Percentiles rank a stretch among this genome's conserved stretches.
Conservation (phyloP, 352 stramenopile genomes). For the Blastocystis sp. region DNA sequence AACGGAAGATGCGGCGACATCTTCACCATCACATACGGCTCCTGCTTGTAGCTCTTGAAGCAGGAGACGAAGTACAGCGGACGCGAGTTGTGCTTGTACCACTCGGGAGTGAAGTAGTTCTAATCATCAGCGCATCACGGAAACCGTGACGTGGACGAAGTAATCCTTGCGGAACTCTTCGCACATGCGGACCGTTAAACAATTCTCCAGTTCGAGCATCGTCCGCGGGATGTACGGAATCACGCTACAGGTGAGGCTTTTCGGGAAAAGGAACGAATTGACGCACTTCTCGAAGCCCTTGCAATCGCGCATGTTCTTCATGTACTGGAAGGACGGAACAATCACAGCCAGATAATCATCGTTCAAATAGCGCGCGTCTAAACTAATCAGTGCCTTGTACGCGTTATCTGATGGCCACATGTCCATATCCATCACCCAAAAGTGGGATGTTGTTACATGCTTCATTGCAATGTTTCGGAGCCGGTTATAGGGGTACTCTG, state of each 20-base stretch:
- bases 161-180: conserved; percentile 28
- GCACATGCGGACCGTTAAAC: background rate
- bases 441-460: conserved; percentile 3
- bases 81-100: background rate
- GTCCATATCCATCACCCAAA: conserved; percentile 62
- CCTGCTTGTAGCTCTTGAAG: conserved; percentile 40
- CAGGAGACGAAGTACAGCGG: background rate
- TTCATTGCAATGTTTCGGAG: conserved; percentile 45
- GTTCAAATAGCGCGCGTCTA: background rate
- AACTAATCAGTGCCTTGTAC: background rate
- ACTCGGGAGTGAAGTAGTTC: conserved; percentile 9
- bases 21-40: conserved; percentile 58
- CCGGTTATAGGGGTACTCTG: conserved; percentile 38
- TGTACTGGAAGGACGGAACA: conserved; percentile 12
- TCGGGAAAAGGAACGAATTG: background rate
- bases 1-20: background rate
- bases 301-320: background rate
- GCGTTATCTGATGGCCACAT: background rate
- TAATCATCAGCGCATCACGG: background rate
- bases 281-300: conserved; percentile 13
- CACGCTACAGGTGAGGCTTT: background rate
- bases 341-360: conserved; percentile 14
- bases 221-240: conserved; percentile 11
- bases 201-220: background rate
- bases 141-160: background rate